These are phyloP conservation scores for Solanum etuberosum DNA, from an alignment of 257 asterid genomes.

Conservation along the genomic window DNA sequence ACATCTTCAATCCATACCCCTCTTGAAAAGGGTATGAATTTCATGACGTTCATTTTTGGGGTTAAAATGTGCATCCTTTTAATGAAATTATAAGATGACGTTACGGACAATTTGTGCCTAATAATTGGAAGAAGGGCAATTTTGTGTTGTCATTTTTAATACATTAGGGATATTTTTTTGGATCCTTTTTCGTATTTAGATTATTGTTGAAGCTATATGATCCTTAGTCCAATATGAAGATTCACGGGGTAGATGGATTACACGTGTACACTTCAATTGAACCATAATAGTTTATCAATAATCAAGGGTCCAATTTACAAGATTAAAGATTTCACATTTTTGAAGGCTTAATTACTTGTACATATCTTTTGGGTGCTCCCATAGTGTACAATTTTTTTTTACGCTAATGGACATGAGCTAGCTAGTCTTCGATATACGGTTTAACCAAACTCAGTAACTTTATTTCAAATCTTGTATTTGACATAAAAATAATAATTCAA, in stretches of 20 bases:
- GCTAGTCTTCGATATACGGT: neutral
- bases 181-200: neutral
- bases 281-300: neutral
- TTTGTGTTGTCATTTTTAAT: neutral
- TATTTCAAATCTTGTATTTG: neutral
- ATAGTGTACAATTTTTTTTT: neutral
- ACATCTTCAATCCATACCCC: too few species aligned
- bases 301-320: neutral
- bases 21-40: too few species aligned
- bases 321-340: neutral
- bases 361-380: neutral
- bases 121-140: neutral
- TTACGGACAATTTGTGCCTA: neutral
- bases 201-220: neutral
- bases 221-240: neutral
- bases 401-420: neutral
- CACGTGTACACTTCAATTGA: neutral
- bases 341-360: neutral
- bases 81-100: neutral
- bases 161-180: neutral
- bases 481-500: neutral
- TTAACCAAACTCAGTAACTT: neutral
- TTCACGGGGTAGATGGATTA: neutral
- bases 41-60: too few species aligned
- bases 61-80: too few species aligned